These are phyloP conservation scores for Pyracantha coccinea DNA, from an alignment of 331 rosid genomes.

Conservation along the genomic window DNA sequence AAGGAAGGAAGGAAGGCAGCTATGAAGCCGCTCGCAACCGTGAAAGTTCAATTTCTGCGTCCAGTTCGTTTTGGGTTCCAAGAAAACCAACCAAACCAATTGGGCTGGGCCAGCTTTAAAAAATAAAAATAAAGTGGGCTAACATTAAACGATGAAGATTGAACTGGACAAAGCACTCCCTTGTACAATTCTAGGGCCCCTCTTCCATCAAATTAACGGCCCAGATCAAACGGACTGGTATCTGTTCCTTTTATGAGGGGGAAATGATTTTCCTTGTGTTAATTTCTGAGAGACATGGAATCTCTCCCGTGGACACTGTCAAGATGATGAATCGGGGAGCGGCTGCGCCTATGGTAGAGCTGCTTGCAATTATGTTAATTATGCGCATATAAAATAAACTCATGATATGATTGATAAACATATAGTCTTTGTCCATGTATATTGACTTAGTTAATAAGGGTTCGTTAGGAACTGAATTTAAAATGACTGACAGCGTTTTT, in stretches of 20 bases:
- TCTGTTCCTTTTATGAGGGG: not conserved
- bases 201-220: not conserved
- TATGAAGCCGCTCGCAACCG: not conserved
- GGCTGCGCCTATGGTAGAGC: too few species aligned
- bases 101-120: not conserved
- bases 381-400: not conserved
- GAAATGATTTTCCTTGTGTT: not conserved
- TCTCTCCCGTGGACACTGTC: too few species aligned
- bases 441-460: not conserved
- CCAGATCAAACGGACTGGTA: not conserved
- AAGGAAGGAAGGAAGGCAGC: not conserved
- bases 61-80: not conserved
- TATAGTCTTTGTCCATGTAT: not conserved
- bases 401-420: not conserved
- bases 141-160: not conserved
- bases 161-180: not conserved
- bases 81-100: not conserved
- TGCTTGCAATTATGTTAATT: too few species aligned
- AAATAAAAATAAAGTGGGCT: not conserved
- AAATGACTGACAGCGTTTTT: rapidly evolving
- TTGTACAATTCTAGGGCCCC: not conserved
- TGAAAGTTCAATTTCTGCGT: not conserved
- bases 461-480: too few species aligned
- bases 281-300: too few species aligned
- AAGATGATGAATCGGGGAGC: too few species aligned